Evolutionary conservation across 2,329 filamentous ascomycete genomes (phyloP), one percentile per base, ranked within the genome.

Genomic region (Cordyceps cicadae): DNA sequence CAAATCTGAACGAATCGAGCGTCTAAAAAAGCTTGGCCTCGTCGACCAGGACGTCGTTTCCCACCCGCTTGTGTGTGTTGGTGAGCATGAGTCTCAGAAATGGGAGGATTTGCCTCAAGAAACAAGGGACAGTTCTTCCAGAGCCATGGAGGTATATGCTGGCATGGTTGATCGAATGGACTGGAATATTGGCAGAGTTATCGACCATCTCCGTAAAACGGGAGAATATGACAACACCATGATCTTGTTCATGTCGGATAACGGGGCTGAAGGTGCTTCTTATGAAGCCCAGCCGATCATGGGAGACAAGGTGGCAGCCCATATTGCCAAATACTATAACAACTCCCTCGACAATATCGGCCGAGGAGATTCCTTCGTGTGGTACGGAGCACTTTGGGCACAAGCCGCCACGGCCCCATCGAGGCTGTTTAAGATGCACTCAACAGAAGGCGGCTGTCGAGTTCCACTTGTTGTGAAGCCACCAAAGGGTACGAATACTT

Each of bases 111-210:
- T 82, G 68, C 73, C 71, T 2, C 70, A 75, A 1, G 76, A 80
- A 32, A 78, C 79, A 62, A 72, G 72, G 58, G 72, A 72, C 3
- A 77, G 77, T 60, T 82, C 81, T 9, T 77, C 70, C 65, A 77
- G 73, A 26, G 78, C 81, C 0, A 86, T 86, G 83, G 84, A 86
- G 66, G 78, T 81, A 3, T 87, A 81, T 62, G 84, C 85, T 0
- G 85, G 76, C 14, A 87, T 87, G 82, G 83, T 87, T 3, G 83
- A 87, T 61, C 76, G 75, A 56, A 86, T 87, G 58, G 85, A 87
- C 65, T 68, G 69, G 61, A 84, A 85, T 62, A 78, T 87, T 19
- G 84, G 84, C 43, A 81, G 81, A 60, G 79, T 87, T 2, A 71
- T 85, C 24, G 73, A 81, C 41, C 81, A 85, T 65, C 76, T 87